A percentile compares a stretch with the other conserved stretches of the same genome.
phyloP scores from a whole-genome alignment of 305 asterid genomes.

The Petunia hybrid region DNA sequence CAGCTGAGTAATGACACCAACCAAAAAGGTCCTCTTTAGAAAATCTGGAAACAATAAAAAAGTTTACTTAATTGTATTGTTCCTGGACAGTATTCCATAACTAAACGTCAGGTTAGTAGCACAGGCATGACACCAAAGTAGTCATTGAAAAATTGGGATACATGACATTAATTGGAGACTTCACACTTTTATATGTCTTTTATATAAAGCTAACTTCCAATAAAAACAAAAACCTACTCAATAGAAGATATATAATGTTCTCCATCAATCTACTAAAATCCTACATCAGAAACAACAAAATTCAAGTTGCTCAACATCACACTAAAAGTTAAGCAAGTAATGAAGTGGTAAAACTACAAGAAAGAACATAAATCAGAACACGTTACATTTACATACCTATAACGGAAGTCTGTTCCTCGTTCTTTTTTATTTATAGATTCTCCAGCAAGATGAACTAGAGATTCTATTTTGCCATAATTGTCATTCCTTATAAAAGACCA shows the following conservation, averaged over 20 bases:
- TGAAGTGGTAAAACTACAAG: not conserved
- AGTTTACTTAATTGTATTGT: not conserved
- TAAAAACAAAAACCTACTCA: not conserved
- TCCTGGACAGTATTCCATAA: slow-evolving; percentile 1
- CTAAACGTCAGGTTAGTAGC: not conserved
- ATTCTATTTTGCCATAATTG: not conserved
- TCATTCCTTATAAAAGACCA: slow-evolving; percentile 11
- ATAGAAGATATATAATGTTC: slow-evolving; percentile 19
- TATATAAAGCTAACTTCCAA: not conserved
- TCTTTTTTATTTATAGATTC: not conserved
- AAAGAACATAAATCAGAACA: not conserved
- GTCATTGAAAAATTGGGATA: not conserved
- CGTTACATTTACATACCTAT: not conserved
- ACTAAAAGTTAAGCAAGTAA: not conserved
- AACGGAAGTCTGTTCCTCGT: slow-evolving; percentile 15
- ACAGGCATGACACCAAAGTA: not conserved
- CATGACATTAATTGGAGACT: not conserved
- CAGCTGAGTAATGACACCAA: slow-evolving; percentile 6
- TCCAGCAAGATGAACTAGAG: slow-evolving; percentile 18
- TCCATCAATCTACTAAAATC: not conserved
- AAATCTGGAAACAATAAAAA: slow-evolving; percentile 20
- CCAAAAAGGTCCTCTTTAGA: slow-evolving; percentile 28
- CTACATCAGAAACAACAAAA: not conserved
- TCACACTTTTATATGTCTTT: not conserved
- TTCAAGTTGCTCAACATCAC: slow-evolving; percentile 20